These are phyloP conservation scores for Raphidocelis subcapitata DNA, from an alignment of 139 green algal genomes.

Conservation along the genomic window DNA sequence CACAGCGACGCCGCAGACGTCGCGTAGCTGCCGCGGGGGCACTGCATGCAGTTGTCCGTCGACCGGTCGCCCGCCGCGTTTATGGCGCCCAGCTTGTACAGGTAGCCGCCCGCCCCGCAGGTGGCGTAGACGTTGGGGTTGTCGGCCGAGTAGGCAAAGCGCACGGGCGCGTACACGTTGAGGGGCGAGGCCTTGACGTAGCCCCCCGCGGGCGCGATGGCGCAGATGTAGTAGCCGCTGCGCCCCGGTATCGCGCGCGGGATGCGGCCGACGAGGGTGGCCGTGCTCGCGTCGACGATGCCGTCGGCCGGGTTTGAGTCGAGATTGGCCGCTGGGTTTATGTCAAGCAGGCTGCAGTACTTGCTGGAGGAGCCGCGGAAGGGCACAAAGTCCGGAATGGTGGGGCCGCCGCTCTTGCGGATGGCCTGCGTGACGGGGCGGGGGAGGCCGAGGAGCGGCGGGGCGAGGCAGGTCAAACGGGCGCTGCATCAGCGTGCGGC, in stretches of 20 bases:
- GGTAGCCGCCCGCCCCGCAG: constrained; percentile 7
- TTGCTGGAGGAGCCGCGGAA: constrained; percentile 22
- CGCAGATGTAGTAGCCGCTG: constrained; percentile 18
- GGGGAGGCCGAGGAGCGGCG: too few species aligned
- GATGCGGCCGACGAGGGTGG: constrained; percentile 17
- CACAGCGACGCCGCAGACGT: constrained; percentile 17
- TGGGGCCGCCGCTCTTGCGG: constrained; percentile 20
- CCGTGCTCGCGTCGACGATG: constrained; percentile 19
- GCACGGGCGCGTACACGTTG: too few species aligned
- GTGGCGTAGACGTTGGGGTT: constrained; percentile 8
- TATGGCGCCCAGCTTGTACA: constrained; percentile 25
- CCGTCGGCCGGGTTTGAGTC: constrained; percentile 28
- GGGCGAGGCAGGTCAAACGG: too few species aligned
- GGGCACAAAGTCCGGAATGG: constrained; percentile 26
- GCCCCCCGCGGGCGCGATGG: constrained; percentile 25
- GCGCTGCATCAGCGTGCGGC: neutral
- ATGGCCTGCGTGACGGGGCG: constrained; percentile 16
- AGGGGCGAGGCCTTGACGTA: constrained; percentile 14
- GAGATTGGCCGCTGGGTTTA: constrained; percentile 23
- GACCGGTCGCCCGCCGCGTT: constrained; percentile 3
- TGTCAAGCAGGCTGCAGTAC: constrained; percentile 27
- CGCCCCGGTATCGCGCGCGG: constrained; percentile 10
- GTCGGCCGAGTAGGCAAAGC: constrained; percentile 16
- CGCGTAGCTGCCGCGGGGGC: constrained; percentile 17
- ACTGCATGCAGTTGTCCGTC: constrained; percentile 14